These are phyloP conservation scores for Ulvella scutata DNA, from an alignment of 139 green algal species.

Conservation along the genomic window DNA sequence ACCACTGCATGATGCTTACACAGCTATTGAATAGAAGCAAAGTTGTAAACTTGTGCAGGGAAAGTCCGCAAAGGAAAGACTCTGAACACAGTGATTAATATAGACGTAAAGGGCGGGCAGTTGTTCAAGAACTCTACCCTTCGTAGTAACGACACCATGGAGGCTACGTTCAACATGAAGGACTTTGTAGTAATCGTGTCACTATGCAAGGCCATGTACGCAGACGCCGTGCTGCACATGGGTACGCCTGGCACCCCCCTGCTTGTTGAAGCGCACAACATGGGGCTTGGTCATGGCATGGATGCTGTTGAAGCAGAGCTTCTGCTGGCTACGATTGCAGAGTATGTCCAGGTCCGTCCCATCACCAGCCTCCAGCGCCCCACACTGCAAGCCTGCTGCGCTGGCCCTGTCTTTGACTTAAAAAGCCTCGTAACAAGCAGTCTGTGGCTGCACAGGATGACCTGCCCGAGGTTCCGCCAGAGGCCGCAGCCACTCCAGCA, in stretches of 20 bases:
- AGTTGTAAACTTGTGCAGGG: not conserved
- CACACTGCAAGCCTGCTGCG: not conserved
- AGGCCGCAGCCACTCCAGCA: no score
- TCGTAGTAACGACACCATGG: not conserved
- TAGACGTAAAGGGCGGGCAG: not conserved
- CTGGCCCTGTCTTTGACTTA: not conserved
- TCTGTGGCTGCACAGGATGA: no score
- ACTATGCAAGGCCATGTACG: not conserved
- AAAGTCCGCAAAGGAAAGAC: not conserved
- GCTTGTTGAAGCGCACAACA: not conserved
- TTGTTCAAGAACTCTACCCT: not conserved
- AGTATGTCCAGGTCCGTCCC: not conserved
- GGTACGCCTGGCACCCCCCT: not conserved
- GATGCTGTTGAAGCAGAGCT: not conserved
- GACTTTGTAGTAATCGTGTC: not conserved
- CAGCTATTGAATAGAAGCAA: no score
- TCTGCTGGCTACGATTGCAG: not conserved
- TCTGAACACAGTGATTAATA: not conserved
- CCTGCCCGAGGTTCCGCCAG: no score
- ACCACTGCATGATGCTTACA: no score
- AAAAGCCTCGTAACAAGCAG: no score
- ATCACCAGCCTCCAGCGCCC: not conserved
- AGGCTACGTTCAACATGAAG: not conserved
- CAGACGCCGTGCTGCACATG: not conserved
- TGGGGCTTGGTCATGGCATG: no score